Conservation (phyloP, 1,284 basidiomycete species). For the Boletus subluridellus region DNA sequence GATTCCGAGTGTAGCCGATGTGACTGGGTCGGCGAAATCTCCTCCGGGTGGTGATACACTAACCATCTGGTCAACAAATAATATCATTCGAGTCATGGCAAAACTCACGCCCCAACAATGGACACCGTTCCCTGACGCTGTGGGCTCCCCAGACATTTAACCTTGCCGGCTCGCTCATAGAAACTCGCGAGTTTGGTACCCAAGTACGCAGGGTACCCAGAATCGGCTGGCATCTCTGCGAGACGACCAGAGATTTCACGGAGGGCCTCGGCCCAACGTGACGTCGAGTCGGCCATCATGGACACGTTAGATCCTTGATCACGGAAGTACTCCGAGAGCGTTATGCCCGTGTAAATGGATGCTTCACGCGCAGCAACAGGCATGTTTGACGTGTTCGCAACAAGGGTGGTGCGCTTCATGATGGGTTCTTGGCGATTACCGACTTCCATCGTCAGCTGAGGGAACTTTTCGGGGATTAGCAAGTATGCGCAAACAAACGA, state of each 20-base stretch:
- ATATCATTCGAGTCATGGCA: background rate
- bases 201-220: constrained; percentile 97
- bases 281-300: constrained; percentile 99
- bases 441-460: constrained; percentile 88
- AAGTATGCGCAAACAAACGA: constrained; percentile 3
- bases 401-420: constrained; percentile 99
- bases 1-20: constrained; percentile 94
- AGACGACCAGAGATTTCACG: constrained; percentile 99
- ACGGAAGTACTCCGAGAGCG: constrained; percentile 98
- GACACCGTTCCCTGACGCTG: constrained; percentile 90
- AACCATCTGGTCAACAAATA: constrained; percentile 14
- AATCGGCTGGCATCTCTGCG: constrained; percentile 99
- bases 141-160: constrained; percentile 89
- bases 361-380: constrained; percentile 99
- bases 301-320: constrained; percentile 97
- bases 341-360: constrained; percentile 99
- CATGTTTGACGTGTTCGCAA: constrained; percentile 99
- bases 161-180: constrained; percentile 99
- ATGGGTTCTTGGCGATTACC: constrained; percentile 96
- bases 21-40: constrained; percentile 99
- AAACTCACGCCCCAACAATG: constrained; percentile 93
- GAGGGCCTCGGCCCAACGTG: constrained; percentile 98
- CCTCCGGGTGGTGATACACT: constrained; percentile 98
- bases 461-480: constrained; percentile 63
- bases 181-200: constrained; percentile 95